Base-by-base conservation (phyloP, 2,329 filamentous ascomycete genomes). In the Gnomoniopsis smithogilvyi region DNA sequence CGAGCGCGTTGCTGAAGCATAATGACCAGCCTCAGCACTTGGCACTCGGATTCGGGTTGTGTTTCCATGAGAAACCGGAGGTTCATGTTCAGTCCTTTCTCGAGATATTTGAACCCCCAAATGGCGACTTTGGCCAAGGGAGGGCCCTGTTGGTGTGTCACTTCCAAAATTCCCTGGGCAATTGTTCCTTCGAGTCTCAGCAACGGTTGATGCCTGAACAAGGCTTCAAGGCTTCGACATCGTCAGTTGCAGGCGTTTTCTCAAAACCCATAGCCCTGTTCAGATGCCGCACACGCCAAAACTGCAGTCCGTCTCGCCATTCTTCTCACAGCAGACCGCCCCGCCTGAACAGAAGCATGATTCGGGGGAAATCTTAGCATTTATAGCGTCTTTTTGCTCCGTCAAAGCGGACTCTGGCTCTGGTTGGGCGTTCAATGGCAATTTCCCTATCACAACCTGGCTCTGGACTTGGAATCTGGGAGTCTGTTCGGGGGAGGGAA, bases 201-300 rank as follows among this genome's bases (percentile, higher is more conserved):
- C 7, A 7, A 7, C 7, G 33, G 14, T 36, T 7, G 7, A 36
- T 36, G 33, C 33, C 33, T 36, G 33, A 36, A 36, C 33, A 36
- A 36, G 33, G 7, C 7, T 36, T 36, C 33, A 14, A 14, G 14
- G 33, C 33, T 36, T 14, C 33, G n/a, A n/a, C 38, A 43, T 43
- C 19, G 14, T 46, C 6, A 6, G n/a, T 21, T 46, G 43, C 3
- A 46, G 10, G 6, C 6, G 6, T 46, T 3, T 6, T 46, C 43
- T 46, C 17, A 6, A 21, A 21, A 6, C 8, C 17, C 6, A 46
- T 21, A 12, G 43, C 33, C 17, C 38, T 43, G 6, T 30, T 64
- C 63, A 69, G 26, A 71, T 61, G 3, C 70, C 66, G 47, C 70
- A 72, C 3, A 57, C 30, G 4, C 62, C 61, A 41, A 52, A 56